A percentile compares a stretch with the other conserved stretches of the same genome.
These are phyloP conservation scores for Camellia japonica DNA, from an alignment of 148 eudicot species.

Conservation along the genomic window DNA sequence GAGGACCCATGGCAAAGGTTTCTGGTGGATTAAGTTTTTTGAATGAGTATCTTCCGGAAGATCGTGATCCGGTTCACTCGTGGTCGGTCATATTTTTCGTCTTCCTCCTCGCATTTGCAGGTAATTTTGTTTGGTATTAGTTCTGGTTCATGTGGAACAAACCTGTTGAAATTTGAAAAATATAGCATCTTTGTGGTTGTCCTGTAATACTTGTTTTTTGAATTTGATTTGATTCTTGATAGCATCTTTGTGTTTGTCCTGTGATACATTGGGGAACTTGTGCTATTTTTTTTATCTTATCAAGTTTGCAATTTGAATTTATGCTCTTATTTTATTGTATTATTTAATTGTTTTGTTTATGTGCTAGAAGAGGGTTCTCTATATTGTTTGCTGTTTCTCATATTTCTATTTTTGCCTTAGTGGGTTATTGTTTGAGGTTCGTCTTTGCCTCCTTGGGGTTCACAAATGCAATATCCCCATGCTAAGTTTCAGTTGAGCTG, in stretches of 20 bases:
- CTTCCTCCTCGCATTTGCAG: slow-evolving; percentile 61
- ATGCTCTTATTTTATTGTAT: background rate
- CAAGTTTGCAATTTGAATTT: background rate
- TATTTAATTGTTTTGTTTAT: background rate
- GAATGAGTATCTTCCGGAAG: slow-evolving; percentile 93
- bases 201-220: background rate
- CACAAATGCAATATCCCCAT: background rate
- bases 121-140: slow-evolving; percentile 30
- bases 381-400: background rate
- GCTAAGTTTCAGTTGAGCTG: background rate
- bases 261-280: background rate
- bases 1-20: slow-evolving; percentile 45
- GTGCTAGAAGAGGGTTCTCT: background rate
- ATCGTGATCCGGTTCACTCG: slow-evolving; percentile 78
- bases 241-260: background rate
- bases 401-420: background rate
- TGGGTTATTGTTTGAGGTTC: background rate
- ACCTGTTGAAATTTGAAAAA: background rate
- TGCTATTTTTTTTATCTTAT: background rate
- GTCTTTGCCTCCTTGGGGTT: background rate
- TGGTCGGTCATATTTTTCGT: slow-evolving; percentile 81
- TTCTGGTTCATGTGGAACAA: slow-evolving; percentile 1
- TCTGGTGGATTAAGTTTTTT: slow-evolving; percentile 52
- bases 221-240: background rate
- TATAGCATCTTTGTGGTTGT: background rate